These are phyloP conservation scores for Posidonia oceanica DNA, from an alignment of 116 monocot genomes.

Conservation along the genomic window DNA sequence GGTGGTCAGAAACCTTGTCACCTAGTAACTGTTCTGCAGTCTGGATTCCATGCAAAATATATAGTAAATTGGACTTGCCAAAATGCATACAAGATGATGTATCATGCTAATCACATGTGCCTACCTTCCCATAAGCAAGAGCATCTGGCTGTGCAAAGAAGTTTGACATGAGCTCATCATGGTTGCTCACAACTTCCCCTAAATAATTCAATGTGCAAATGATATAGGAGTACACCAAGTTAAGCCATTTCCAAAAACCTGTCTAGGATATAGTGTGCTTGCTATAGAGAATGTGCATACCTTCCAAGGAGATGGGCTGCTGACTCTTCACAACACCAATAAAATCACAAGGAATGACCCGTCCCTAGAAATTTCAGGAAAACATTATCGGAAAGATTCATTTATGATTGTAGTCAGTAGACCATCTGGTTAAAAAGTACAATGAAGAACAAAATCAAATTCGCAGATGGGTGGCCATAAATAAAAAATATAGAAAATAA, in stretches of 20 bases:
- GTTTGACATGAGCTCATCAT: slow-evolving; percentile 99
- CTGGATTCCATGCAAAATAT: slow-evolving; percentile 20
- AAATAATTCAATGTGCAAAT: neutral
- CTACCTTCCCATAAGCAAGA: slow-evolving; percentile 96
- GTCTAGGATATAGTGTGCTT: neutral
- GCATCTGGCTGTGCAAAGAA: slow-evolving; percentile 99
- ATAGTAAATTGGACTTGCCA: neutral
- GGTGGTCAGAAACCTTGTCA: slow-evolving; percentile 63
- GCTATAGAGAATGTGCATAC: slow-evolving; percentile 17
- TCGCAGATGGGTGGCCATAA: no score
- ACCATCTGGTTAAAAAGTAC: no score
- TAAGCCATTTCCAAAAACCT: no score
- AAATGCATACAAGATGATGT: slow-evolving; percentile 7
- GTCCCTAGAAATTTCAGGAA: slow-evolving; percentile 50
- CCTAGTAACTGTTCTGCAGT: slow-evolving; percentile 49
- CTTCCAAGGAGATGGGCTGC: slow-evolving; percentile 83
- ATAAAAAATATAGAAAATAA: no score
- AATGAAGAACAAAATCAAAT: no score
- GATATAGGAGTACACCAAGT: no score
- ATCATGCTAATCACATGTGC: neutral
- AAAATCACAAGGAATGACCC: slow-evolving; percentile 97
- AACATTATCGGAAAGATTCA: neutral
- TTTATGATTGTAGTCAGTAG: no score
- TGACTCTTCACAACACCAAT: slow-evolving; percentile 80
- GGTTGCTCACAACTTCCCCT: slow-evolving; percentile 89